Percentiles rank a stretch among this genome's conserved stretches.
Conservation (phyloP, 805 yeast genomes). For the Komagataella phaffii region DNA sequence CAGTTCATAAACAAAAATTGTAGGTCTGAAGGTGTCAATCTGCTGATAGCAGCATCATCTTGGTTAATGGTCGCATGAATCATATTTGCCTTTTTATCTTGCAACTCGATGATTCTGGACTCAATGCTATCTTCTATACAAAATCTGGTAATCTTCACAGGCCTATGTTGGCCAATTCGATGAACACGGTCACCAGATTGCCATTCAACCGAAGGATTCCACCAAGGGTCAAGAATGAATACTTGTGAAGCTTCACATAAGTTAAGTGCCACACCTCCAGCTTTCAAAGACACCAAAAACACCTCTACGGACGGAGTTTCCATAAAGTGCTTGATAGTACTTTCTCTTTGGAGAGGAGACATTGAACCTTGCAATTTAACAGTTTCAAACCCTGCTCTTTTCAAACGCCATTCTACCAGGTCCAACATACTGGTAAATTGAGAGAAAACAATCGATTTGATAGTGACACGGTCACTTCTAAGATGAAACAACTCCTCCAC, state of each 20-base stretch:
- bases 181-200: slow-evolving; percentile 98
- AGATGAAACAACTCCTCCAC: slow-evolving; percentile 84
- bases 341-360: slow-evolving; percentile 93
- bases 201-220: slow-evolving; percentile 99
- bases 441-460: slow-evolving; percentile 92
- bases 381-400: slow-evolving; percentile 89
- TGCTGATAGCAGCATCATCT: slow-evolving; percentile 81
- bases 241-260: slow-evolving; percentile 96
- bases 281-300: slow-evolving; percentile 86
- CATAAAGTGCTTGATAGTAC: slow-evolving; percentile 84
- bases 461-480: slow-evolving; percentile 76
- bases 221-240: slow-evolving; percentile 95
- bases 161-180: slow-evolving; percentile 91
- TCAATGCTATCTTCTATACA: slow-evolving; percentile 96
- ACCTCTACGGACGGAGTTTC: slow-evolving; percentile 87
- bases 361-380: slow-evolving; percentile 93
- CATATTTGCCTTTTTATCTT: slow-evolving; percentile 97
- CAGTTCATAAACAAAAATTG: slow-evolving; percentile 87
- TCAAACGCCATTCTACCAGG: slow-evolving; percentile 88
- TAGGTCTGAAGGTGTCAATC: slow-evolving; percentile 86
- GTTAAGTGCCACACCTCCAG: slow-evolving; percentile 97
- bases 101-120: slow-evolving; percentile 87
- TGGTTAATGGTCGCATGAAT: slow-evolving; percentile 91
- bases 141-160: slow-evolving; percentile 83
- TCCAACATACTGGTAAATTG: slow-evolving; percentile 97